phyloP scores from a whole-genome alignment of 352 stramenopile genomes.

The Globisporangium spinosum region DNA sequence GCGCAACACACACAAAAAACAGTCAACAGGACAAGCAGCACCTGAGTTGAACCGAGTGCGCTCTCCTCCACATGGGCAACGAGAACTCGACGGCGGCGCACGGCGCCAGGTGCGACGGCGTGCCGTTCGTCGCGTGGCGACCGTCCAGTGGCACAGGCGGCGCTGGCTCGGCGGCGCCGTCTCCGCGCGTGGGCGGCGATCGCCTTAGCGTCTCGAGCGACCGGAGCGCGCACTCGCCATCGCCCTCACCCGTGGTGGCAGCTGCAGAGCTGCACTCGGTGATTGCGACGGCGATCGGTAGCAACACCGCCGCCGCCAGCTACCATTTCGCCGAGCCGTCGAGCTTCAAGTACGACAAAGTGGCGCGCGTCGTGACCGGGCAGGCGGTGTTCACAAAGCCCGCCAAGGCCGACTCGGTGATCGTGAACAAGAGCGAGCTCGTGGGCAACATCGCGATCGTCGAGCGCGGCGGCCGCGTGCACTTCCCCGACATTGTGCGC shows the following conservation, averaged over 20 bases:
- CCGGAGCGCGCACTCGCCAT: background rate
- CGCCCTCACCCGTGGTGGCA: conserved; percentile 13
- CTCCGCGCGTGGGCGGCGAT: background rate
- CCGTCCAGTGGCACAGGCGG: conserved; percentile 15
- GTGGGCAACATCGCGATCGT: conserved; percentile 70
- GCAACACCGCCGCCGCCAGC: conserved; percentile 16
- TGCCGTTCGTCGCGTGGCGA: conserved; percentile 71
- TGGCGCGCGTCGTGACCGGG: conserved; percentile 42
- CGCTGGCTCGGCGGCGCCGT: background rate
- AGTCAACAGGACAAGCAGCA: background rate
- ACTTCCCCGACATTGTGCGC: conserved; percentile 84
- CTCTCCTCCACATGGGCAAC: conserved; percentile 38
- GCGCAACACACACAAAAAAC: background rate
- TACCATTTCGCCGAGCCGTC: conserved; percentile 84
- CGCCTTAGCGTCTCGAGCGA: conserved; percentile 8
- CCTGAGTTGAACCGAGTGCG: background rate
- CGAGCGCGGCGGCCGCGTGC: conserved; percentile 69
- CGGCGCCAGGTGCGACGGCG: conserved; percentile 38
- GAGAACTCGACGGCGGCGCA: conserved; percentile 39
- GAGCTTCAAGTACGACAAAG: conserved; percentile 77
- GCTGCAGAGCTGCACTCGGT: background rate
- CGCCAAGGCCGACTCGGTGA: conserved; percentile 60
- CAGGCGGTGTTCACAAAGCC: conserved; percentile 60
- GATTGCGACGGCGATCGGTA: background rate
- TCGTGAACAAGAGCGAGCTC: conserved; percentile 55